These are phyloP conservation scores for Argentina anserina DNA, from an alignment of 306 rosid genomes.

Conservation along the genomic window DNA sequence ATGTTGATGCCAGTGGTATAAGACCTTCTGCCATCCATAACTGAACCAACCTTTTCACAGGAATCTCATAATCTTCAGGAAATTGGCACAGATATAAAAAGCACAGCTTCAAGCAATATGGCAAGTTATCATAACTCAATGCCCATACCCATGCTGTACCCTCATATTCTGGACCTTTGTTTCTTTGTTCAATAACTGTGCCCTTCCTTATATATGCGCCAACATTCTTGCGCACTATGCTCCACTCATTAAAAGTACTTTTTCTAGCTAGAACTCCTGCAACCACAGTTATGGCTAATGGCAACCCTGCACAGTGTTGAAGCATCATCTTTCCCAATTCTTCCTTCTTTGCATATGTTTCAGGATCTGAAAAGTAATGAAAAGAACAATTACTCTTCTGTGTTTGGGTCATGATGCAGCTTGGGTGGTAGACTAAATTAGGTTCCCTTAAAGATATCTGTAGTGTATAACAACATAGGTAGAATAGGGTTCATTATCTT, in stretches of 20 bases:
- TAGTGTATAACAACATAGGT: no score
- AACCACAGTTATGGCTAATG: background rate
- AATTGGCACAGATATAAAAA: conserved; percentile 1
- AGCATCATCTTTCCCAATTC: conserved; percentile 1
- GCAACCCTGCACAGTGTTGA: background rate
- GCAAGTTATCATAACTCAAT: conserved; percentile 12
- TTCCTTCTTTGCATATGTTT: background rate
- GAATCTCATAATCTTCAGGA: conserved; percentile 9
- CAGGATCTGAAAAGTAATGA: background rate
- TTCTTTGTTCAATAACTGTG: background rate
- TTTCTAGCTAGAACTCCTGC: background rate
- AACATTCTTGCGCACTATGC: background rate
- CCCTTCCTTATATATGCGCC: background rate
- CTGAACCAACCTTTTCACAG: background rate
- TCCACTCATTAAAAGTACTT: background rate
- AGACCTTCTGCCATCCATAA: conserved; percentile 22
- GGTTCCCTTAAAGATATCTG: no score
- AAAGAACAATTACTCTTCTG: no score
- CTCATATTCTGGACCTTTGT: background rate
- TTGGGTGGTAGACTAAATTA: no score
- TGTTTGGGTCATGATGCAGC: no score
- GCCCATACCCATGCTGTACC: conserved; percentile 11
- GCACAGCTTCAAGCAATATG: conserved; percentile 1
- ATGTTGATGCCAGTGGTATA: background rate
- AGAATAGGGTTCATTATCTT: no score